phyloP scores from a whole-genome alignment of 1,284 basidiomycete species.

The Malassezia sympodialis region DNA sequence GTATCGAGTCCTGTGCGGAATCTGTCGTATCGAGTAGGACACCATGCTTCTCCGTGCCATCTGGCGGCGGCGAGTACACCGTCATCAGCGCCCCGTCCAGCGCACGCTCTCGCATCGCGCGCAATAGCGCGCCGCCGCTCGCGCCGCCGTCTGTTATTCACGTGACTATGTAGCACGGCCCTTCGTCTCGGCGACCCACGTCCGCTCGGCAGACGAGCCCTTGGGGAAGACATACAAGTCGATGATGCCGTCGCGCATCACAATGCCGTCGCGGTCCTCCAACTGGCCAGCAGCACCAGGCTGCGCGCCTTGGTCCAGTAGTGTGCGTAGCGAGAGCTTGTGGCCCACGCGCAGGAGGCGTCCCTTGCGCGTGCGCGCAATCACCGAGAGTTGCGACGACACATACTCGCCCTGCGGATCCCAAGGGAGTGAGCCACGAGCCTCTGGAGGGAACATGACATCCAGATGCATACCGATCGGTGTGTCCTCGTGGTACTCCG shows the following conservation, averaged over 20 bases:
- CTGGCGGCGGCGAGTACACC: not conserved
- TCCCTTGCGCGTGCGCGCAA: conserved; percentile 67
- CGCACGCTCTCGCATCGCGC: not conserved
- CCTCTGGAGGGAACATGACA: conserved; percentile 65
- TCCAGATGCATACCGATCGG: conserved; percentile 69
- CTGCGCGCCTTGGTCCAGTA: conserved; percentile 53
- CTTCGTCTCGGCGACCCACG: conserved; percentile 84
- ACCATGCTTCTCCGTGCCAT: not conserved
- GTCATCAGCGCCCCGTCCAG: not conserved
- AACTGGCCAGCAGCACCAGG: conserved; percentile 53
- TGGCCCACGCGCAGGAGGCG: conserved; percentile 78
- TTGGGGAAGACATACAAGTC: conserved; percentile 75
- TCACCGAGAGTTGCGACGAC: conserved; percentile 61
- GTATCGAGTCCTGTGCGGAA: not conserved
- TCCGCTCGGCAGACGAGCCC: conserved; percentile 64
- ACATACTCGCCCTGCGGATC: conserved; percentile 66
- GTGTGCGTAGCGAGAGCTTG: conserved; percentile 70
- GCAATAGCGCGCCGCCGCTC: conserved; percentile 1
- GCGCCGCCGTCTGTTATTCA: not conserved
- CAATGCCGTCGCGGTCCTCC: conserved; percentile 65
- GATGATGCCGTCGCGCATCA: conserved; percentile 73
- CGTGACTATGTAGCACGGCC: conserved; percentile 10
- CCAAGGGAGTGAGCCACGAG: conserved; percentile 62
- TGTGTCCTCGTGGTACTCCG: conserved; percentile 73
- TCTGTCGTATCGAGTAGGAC: not conserved